Evolutionary conservation across 2,329 filamentous ascomycete genomes (phyloP).

Genomic region (Peltaster fructicola): DNA sequence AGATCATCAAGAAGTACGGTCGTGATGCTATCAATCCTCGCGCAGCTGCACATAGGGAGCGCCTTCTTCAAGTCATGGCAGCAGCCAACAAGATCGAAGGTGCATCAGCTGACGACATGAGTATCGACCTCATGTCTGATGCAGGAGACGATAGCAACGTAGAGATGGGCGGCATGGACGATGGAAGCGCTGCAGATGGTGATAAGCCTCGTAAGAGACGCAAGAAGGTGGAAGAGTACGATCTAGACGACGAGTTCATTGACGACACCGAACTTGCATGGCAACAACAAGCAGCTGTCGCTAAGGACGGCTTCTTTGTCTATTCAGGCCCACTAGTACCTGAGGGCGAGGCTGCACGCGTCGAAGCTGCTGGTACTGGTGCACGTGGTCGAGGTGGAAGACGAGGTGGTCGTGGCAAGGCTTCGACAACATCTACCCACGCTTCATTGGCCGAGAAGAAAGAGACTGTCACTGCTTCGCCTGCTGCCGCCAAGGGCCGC

Average conservation of each 20-base stretch:
- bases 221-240: conserved; percentile 53
- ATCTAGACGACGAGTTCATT: conserved; percentile 50
- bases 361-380: conserved; percentile 12
- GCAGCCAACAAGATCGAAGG: conserved; percentile 74
- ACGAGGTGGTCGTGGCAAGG: conserved; percentile 34
- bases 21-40: conserved; percentile 88
- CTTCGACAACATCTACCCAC: conserved; percentile 18
- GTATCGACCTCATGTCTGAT: conserved; percentile 48
- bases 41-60: conserved; percentile 71
- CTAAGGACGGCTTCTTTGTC: conserved; percentile 93
- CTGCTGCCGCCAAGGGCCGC: conserved; percentile 21
- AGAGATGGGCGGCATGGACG: conserved; percentile 58
- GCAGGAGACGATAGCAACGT: conserved; percentile 61
- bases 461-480: conserved; percentile 6
- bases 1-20: conserved; percentile 86
- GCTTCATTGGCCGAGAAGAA: conserved; percentile 14
- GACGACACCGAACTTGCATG: conserved; percentile 90
- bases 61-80: conserved; percentile 72
- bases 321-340: conserved; percentile 84
- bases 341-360: conserved; percentile 50
- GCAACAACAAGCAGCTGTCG: conserved; percentile 88
- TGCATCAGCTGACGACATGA: conserved; percentile 64
- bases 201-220: conserved; percentile 65
- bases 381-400: conserved; percentile 24
- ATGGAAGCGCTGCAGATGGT: conserved; percentile 43